Percentiles rank a stretch among this genome's conserved stretches.
Evolutionary conservation across 345 rosid genomes (phyloP).

Genomic region (Syzygium aromaticum): DNA sequence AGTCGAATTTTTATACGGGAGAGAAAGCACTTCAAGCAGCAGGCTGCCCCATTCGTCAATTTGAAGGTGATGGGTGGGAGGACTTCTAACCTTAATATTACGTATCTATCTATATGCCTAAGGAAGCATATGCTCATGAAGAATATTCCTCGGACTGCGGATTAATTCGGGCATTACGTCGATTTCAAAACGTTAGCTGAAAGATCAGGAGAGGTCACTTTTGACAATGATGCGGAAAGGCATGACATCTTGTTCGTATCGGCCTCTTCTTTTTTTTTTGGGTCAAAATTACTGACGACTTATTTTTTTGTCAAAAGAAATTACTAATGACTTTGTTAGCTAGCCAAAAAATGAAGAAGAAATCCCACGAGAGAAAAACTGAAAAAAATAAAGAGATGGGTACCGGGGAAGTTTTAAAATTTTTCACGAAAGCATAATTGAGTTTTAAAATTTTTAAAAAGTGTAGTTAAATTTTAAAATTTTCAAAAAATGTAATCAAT

Average conservation of each 20-base stretch:
- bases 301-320: not conserved
- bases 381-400: not conserved
- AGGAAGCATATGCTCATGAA: not conserved
- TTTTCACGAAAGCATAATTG: too few relatives aligned
- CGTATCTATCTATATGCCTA: not conserved
- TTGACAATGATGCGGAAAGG: not conserved
- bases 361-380: not conserved
- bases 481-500: too few relatives aligned
- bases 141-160: not conserved
- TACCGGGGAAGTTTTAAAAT: fast-evolving
- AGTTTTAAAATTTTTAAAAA: too few relatives aligned
- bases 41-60: not conserved
- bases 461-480: too few relatives aligned
- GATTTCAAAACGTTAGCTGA: not conserved
- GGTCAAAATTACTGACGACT: not conserved
- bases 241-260: not conserved
- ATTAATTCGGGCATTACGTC: not conserved
- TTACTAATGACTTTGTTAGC: not conserved
- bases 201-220: not conserved
- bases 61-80: not conserved
- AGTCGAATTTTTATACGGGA: too few relatives aligned
- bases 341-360: not conserved
- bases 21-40: not conserved
- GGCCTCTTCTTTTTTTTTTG: not conserved
- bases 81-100: not conserved